Conservation (phyloP, 2,329 filamentous ascomycete genomes). For the Thielaviopsis cerberus region DNA sequence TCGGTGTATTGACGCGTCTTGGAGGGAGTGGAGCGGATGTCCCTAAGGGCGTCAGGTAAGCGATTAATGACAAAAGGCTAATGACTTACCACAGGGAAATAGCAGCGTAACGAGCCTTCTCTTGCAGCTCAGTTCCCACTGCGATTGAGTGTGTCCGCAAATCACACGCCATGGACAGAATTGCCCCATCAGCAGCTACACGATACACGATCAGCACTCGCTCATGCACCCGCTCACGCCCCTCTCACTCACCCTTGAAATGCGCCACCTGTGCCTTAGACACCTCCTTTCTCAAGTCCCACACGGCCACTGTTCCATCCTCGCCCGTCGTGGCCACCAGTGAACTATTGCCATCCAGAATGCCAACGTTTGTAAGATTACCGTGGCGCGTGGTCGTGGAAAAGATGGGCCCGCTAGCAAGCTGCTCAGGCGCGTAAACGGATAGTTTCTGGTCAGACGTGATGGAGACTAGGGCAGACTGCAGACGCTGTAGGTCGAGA, state of each 20-base stretch:
- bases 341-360: slow-evolving; percentile 31
- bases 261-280: slow-evolving; percentile 23
- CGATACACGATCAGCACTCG: background rate
- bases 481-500: slow-evolving; percentile 8
- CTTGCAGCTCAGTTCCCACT: slow-evolving; percentile 53
- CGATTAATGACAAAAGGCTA: background rate
- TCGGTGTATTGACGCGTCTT: slow-evolving; percentile 39
- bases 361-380: slow-evolving; percentile 44
- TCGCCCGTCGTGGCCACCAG: slow-evolving; percentile 52
- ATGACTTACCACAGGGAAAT: slow-evolving; percentile 38
- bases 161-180: slow-evolving; percentile 48
- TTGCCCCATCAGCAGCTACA: slow-evolving; percentile 20
- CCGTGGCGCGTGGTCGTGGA: slow-evolving; percentile 29
- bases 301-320: slow-evolving; percentile 47
- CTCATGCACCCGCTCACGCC: background rate
- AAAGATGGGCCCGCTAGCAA: slow-evolving; percentile 30
- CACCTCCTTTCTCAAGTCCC: slow-evolving; percentile 39
- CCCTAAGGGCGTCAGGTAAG: slow-evolving; percentile 24
- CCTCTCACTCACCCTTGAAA: slow-evolving; percentile 22
- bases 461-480: slow-evolving; percentile 1
- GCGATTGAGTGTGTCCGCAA: slow-evolving; percentile 40
- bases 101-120: slow-evolving; percentile 40
- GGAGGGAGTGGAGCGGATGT: slow-evolving; percentile 31
- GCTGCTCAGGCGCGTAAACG: slow-evolving; percentile 13
- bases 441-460: slow-evolving; percentile 7